phyloP scores from a whole-genome alignment of 257 asterid species.

The Sherardia arvensis region DNA sequence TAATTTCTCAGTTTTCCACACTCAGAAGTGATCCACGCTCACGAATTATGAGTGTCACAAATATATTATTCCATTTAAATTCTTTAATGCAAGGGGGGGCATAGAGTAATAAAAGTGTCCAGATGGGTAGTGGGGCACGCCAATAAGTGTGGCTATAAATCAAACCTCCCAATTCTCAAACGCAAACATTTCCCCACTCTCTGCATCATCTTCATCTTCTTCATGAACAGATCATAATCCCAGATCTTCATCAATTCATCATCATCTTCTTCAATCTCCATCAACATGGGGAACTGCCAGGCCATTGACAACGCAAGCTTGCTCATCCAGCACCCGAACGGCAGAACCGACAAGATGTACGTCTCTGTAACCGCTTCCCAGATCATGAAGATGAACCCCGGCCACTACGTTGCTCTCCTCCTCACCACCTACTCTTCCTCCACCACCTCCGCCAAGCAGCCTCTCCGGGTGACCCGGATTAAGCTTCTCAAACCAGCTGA shows the following conservation, averaged over 20 bases:
- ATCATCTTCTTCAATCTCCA: no score
- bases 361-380: conserved; percentile 49
- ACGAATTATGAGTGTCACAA: background rate
- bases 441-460: conserved; percentile 28
- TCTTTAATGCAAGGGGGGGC: no score
- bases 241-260: no score
- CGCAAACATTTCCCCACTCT: background rate
- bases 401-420: conserved; percentile 85
- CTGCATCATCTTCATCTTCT: conserved; percentile 1
- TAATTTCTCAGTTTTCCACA: no score
- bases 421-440: conserved; percentile 67
- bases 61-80: no score
- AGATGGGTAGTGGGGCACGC: background rate
- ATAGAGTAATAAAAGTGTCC: background rate
- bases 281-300: conserved; percentile 80
- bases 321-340: conserved; percentile 61
- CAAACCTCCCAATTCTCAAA: background rate
- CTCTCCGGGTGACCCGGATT: conserved; percentile 58
- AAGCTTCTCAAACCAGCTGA: conserved; percentile 79
- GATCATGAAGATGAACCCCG: conserved; percentile 77
- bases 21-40: background rate
- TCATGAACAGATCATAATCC: background rate
- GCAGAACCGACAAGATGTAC: conserved; percentile 56
- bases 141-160: background rate
- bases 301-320: conserved; percentile 78